Base-by-base conservation (phyloP, 2,329 filamentous ascomycete genomes). In the Aureobasidium musti region DNA sequence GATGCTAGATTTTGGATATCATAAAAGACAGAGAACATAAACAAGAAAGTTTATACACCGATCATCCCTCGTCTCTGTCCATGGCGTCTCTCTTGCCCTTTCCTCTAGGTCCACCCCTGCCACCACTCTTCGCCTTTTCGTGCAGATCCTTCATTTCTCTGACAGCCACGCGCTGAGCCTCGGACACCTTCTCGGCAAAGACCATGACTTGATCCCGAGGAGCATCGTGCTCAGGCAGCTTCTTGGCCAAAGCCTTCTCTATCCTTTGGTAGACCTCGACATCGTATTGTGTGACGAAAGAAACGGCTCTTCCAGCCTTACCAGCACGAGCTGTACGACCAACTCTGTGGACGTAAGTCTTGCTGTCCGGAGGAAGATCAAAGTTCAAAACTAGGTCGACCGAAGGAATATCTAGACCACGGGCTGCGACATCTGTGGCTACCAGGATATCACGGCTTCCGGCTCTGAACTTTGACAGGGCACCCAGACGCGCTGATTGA, bases 341-440 rank as follows among this genome's bases (percentile, higher is more conserved):
- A 0, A 97, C 92, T 63, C 92, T 86, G 77, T 97, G 92, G 37
- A 97, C 90, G 73, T 96, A 96, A 0, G 92, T 97, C 79, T 96
- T 96, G 72, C 87, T 91, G 77, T 96, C 91, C 33, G 87, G 85
- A 0, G 92, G 91, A 2, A 97, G 79, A 73, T 97, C 92, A 71
- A 89, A 91, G 79, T 97, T 97, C 70, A 97, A 77, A 2, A 97
- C 91, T 0, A 94, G 80, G 70, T 96, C 92, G 14, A 97, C 92
- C n/a, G 87, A 89, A 14, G 92, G 92, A 54, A 97, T 96, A 81
- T 97, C 93, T 7, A 97, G 83, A 83, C 93, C 94, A 76, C 93
- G 88, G 0, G 93, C 91, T 1, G 93, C 93, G n/a, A 97, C 91
- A 76, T 97, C 93, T 0, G 93, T 97, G 13, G 92, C 92, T 3